Evolutionary conservation across 352 stramenopile species (phyloP).

Genomic region (Globisporangium barbulae): DNA sequence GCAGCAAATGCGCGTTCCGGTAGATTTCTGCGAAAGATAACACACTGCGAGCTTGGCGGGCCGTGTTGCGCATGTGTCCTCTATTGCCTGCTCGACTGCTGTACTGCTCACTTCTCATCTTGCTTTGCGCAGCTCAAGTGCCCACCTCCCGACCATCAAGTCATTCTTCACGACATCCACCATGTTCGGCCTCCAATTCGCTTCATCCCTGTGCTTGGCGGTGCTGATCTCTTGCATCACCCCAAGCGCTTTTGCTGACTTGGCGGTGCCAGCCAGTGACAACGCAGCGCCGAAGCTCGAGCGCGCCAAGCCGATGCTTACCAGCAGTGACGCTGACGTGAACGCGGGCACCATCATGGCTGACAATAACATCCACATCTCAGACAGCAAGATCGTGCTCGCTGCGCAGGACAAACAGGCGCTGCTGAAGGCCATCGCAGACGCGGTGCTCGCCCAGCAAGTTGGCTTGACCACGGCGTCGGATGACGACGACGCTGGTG

Average conservation of each 20-base stretch:
- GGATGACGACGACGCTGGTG: background rate
- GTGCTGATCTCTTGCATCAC: background rate
- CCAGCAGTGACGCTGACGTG: background rate
- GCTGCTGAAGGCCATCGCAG: slow-evolving; percentile 3
- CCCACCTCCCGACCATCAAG: background rate
- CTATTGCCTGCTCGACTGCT: background rate
- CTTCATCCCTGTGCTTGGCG: background rate
- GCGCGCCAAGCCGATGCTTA: background rate
- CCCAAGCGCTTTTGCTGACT: background rate
- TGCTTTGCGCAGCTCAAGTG: background rate
- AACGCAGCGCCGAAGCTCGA: background rate
- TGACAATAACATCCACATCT: slow-evolving; percentile 11
- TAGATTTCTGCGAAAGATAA: background rate
- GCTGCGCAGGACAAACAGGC: background rate
- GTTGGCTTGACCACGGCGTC: background rate
- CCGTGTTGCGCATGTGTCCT: background rate
- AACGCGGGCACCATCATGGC: background rate
- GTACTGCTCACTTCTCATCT: background rate
- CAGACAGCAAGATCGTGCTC: slow-evolving; percentile 6
- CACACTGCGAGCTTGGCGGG: background rate
- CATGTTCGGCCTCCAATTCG: background rate
- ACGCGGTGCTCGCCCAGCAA: slow-evolving; percentile 1
- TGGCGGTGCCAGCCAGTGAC: background rate
- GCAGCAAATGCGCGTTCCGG: background rate
- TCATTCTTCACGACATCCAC: background rate